A percentile compares a stretch with the other conserved stretches of the same genome.
Conservation (phyloP, 192 early-diverging fungal genomes). For the Anaeromyces robustus region DNA sequence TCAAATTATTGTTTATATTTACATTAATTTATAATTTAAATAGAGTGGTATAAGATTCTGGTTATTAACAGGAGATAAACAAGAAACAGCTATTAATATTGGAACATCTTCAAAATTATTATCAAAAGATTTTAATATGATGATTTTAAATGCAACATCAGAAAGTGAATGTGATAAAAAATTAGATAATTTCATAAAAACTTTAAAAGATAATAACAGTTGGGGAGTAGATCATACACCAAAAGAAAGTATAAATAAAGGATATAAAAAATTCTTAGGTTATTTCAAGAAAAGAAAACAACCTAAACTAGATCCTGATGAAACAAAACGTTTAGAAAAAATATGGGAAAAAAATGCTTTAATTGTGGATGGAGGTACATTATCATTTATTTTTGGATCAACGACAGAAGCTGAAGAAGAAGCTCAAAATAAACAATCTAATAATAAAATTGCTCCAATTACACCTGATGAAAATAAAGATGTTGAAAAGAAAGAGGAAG, state of each 20-base stretch:
- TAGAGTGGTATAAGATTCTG: constrained; percentile 86
- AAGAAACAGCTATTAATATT: constrained; percentile 99
- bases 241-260: neutral
- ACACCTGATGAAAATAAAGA: constrained; percentile 31
- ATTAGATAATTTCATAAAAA: constrained; percentile 6
- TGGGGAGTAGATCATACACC: neutral
- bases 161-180: constrained; percentile 4
- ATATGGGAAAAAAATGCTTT: neutral
- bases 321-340: constrained; percentile 6
- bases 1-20: too few relatives aligned
- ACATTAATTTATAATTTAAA: too few relatives aligned
- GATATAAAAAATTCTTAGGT: neutral
- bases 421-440: constrained; percentile 35
- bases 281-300: neutral
- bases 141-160: constrained; percentile 30
- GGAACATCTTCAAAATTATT: constrained; percentile 57
- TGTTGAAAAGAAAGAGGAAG: constrained; percentile 2
- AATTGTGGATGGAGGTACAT: neutral
- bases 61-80: constrained; percentile 94
- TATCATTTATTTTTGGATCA: neutral
- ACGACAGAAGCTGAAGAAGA: constrained; percentile 21
- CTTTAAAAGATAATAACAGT: neutral
- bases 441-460: constrained; percentile 17
- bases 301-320: neutral
- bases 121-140: constrained; percentile 23